Evolutionary conservation across 805 yeast species (phyloP).

Genomic region (Kregervanrija pseudodelftensis): DNA sequence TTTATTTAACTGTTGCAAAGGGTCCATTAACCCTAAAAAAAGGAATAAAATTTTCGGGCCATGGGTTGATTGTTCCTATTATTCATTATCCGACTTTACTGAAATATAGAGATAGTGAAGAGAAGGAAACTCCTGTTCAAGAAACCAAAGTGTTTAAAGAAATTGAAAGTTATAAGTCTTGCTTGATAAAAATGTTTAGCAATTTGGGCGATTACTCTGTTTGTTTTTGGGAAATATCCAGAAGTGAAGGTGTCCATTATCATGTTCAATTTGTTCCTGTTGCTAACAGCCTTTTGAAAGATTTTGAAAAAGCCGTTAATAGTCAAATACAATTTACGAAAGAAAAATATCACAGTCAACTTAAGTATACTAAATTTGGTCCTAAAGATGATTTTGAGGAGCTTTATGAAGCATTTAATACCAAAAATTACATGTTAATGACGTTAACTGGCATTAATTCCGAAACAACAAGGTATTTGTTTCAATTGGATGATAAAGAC

Average conservation of each 20-base stretch:
- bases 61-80: slow-evolving; percentile 73
- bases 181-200: slow-evolving; percentile 44
- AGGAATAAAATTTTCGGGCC: slow-evolving; percentile 58
- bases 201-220: slow-evolving; percentile 36
- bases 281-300: slow-evolving; percentile 26
- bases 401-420: slow-evolving; percentile 20
- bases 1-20: slow-evolving; percentile 72
- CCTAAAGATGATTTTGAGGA: slow-evolving; percentile 15
- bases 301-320: slow-evolving; percentile 40
- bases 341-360: slow-evolving; percentile 33
- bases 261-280: slow-evolving; percentile 77
- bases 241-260: slow-evolving; percentile 59
- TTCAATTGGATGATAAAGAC: slow-evolving; percentile 22
- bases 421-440: slow-evolving; percentile 29
- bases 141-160: slow-evolving; percentile 37
- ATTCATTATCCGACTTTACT: slow-evolving; percentile 51
- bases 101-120: slow-evolving; percentile 21
- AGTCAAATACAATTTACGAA: slow-evolving; percentile 40
- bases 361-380: slow-evolving; percentile 34
- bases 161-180: slow-evolving; percentile 36
- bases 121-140: slow-evolving; percentile 16
- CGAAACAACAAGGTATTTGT: slow-evolving; percentile 18
- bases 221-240: slow-evolving; percentile 64
- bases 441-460: slow-evolving; percentile 22
- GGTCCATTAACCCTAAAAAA: slow-evolving; percentile 68